Base-by-base conservation (phyloP, 2,329 filamentous ascomycete species). In the Pyrenochaeta sp. region DNA sequence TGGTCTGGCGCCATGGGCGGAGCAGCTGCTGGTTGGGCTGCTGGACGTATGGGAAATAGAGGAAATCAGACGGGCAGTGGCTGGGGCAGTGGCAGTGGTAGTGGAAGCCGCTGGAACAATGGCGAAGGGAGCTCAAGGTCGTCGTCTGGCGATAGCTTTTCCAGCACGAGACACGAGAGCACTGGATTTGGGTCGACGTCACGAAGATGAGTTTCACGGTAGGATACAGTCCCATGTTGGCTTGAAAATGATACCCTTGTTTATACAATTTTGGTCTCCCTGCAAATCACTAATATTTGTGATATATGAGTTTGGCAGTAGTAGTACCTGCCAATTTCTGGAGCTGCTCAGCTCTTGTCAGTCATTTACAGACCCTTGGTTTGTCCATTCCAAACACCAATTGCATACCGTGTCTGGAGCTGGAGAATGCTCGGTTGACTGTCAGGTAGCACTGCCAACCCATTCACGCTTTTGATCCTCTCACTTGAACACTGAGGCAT, bases 171-270 rank as follows among this genome's bases (percentile, higher is more conserved):
- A 47, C 82, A 89, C 64, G 84, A 89, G 63, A 90, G 87, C 64
- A 91, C 89, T 0, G 89, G 89, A 0, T 92, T 90, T 68, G 89
- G 89, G 7, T 88, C 86, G 7, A 91, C 89, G 0, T 84, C 70
- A 17, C 58, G 75, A n/a, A 59, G 74, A 56, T 77, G 72, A 50
- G 37, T 12, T 40, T 33, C 18, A 15, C 4, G 2, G 12, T 17
- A 29, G 37, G 17, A 23, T 17, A 1, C 14, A 17, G 12, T 41
- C 30, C 63, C 45, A 59, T 49, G 14, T 36, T 67, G 58, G 62
- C 60, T 54, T 61, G 40, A 60, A 68, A 67, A 69, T 68, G 72
- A 73, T 73, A 73, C 67, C 71, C 64, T 47, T 36, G 35, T 46
- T 45, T 31, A 36, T 10, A 36, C n/a, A n/a, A n/a, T n/a, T n/a